Base-by-base conservation (phyloP, 2,329 filamentous ascomycete species). In the Pseudonectria foliicola region DNA sequence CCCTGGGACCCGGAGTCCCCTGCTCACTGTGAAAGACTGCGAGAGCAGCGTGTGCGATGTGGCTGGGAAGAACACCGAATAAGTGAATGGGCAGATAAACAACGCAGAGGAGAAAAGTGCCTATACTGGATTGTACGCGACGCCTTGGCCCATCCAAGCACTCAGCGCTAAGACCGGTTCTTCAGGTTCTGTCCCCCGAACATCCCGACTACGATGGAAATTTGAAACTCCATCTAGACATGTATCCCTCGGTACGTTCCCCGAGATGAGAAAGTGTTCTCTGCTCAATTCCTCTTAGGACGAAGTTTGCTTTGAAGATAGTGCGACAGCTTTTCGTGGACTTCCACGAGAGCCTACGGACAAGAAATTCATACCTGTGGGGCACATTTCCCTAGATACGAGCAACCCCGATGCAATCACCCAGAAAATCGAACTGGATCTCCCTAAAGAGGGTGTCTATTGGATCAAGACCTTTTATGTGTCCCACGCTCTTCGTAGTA, bases 391-490 rank as follows among this genome's bases (percentile, higher is more conserved):
- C 11, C 40, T 54, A 0, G 50, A 54, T 1, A 38, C 40, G 6
- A 30, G 29, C 15, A 42, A 53, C 18, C 33, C 40, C 4, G 46
- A 44, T 10, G 18, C 8, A 21, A 21, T 21, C 18, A 33, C 41
- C 0, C 27, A 27, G 1, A 24, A 33, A 1, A 37, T 54, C 4
- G n/a, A 31, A 0, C 31, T 57, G 0, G 40, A 53, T 2, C 34
- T 57, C 3, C 48, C 52, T 0, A 15, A 28, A 1, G 37, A 48
- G 1, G 33, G 31, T 3, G 25, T 52, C 6, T 55, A 49, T 30
- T 57, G 54, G 54, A 57, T 57, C 26, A 57, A 57, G 28, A 55
- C 43, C 0, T 48, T 57, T 6, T 57, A 52, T 16, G 46, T 57
- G 1, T 45, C 52, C 0, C 29, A 42, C 4, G 45, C 45, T 6